A percentile compares a stretch with the other conserved stretches of the same genome.
Evolutionary conservation across 176 grass and related monocot genomes (phyloP).

Genomic region (Coix lacrymajobi): DNA sequence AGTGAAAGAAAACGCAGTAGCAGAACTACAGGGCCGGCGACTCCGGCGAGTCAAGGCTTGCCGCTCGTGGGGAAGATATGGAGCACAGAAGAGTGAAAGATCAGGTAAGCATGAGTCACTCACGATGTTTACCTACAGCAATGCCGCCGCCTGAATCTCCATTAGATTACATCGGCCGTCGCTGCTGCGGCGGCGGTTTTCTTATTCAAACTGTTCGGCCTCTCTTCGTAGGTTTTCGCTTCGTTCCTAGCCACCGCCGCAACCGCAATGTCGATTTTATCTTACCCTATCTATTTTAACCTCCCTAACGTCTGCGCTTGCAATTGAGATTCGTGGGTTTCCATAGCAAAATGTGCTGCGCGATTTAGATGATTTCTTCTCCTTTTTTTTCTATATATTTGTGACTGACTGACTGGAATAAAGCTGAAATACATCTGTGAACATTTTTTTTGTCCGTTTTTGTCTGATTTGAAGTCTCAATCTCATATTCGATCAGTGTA

Average conservation of each 20-base stretch:
- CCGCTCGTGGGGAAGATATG: constrained; percentile 25
- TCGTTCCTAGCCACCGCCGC: background rate
- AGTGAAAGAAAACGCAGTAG: background rate
- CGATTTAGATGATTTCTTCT: background rate
- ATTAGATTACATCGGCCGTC: constrained; percentile 23
- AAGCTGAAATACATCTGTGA: background rate
- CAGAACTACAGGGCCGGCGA: background rate
- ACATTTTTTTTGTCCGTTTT: background rate
- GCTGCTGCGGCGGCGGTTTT: background rate
- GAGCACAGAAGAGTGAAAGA: constrained; percentile 60
- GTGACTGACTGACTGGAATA: background rate
- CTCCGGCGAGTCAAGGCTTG: background rate
- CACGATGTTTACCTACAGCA: background rate
- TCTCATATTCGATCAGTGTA: background rate
- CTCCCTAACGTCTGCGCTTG: background rate
- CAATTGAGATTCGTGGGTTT: background rate
- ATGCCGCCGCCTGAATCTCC: background rate
- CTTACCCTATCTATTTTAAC: background rate
- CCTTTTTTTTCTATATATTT: background rate
- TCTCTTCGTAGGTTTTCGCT: background rate
- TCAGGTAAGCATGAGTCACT: constrained; percentile 35
- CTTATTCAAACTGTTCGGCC: background rate
- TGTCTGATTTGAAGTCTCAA: background rate
- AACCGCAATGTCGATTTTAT: background rate
- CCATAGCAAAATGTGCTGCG: background rate